A percentile compares a stretch with the other conserved stretches of the same genome.
phyloP scores from a whole-genome alignment of 169 alveolate species.

The Amoebophrya sp. region DNA sequence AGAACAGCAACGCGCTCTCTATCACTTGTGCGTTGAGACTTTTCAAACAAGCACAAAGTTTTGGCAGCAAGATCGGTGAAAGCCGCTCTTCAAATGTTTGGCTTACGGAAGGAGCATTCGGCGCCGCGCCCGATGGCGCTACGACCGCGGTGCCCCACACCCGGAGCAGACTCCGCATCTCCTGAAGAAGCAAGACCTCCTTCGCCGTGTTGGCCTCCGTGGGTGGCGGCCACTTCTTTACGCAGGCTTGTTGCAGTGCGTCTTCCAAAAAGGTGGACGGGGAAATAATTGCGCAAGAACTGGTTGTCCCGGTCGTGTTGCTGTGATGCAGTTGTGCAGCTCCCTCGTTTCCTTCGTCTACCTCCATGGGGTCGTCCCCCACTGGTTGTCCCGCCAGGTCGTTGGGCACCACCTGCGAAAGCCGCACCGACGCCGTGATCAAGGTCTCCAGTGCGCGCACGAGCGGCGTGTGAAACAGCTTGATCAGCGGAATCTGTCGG shows the following conservation, averaged over 20 bases:
- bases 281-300: too few species aligned
- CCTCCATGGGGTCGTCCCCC: too few species aligned
- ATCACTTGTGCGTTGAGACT: not conserved
- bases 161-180: too few species aligned
- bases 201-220: constrained; percentile 16
- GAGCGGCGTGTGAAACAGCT: not conserved
- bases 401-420: too few species aligned
- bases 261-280: not conserved
- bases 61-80: not conserved
- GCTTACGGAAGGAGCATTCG: too few species aligned
- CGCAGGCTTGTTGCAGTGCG: not conserved
- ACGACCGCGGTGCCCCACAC: too few species aligned
- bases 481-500: not conserved
- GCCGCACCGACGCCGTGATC: not conserved
- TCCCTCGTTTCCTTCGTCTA: too few species aligned
- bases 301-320: too few species aligned
- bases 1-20: constrained; percentile 24
- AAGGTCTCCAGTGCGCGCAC: not conserved
- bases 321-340: too few species aligned
- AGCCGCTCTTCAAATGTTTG: not conserved
- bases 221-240: not conserved
- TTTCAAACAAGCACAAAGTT: not conserved
- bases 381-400: too few species aligned
- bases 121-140: too few species aligned
- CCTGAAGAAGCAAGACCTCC: not conserved